A percentile compares a stretch with the other conserved stretches of the same genome.
Conservation (phyloP, 1,284 basidiomycete species). For the Sphagnurus paluster region DNA sequence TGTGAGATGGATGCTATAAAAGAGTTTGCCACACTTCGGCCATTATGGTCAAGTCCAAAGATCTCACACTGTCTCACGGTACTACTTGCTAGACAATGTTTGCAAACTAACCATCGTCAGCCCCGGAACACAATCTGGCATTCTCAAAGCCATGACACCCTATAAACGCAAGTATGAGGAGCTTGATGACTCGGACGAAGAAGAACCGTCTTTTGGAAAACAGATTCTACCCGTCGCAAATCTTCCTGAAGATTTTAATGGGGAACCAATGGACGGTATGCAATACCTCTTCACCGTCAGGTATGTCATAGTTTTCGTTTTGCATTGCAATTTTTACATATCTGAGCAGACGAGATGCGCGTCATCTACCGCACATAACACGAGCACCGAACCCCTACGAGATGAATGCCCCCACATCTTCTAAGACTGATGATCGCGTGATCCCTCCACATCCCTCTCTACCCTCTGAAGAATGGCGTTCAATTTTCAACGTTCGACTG, state of each 20-base stretch:
- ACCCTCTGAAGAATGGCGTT: slow-evolving; percentile 67
- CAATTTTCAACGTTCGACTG: slow-evolving; percentile 55
- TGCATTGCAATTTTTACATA: slow-evolving; percentile 3
- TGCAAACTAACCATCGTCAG: not conserved
- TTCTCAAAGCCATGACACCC: slow-evolving; percentile 23
- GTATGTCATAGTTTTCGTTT: slow-evolving; percentile 35
- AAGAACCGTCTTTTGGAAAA: slow-evolving; percentile 52
- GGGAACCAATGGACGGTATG: slow-evolving; percentile 69
- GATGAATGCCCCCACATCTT: slow-evolving; percentile 24
- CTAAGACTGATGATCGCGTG: slow-evolving; percentile 25
- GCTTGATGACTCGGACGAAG: slow-evolving; percentile 48
- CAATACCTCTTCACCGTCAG: slow-evolving; percentile 82
- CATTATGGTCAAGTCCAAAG: slow-evolving; percentile 6
- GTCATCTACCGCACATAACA: slow-evolving; percentile 57
- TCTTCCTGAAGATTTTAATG: slow-evolving; percentile 64
- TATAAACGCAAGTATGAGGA: slow-evolving; percentile 52
- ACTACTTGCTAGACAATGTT: not conserved
- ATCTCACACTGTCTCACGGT: not conserved
- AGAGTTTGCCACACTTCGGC: not conserved
- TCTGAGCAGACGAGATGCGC: slow-evolving; percentile 60
- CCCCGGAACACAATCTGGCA: not conserved
- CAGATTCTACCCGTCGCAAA: slow-evolving; percentile 77
- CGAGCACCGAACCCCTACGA: slow-evolving; percentile 70
- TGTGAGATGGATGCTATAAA: not conserved
- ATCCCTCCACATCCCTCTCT: slow-evolving; percentile 35